phyloP scores from a whole-genome alignment of 225 moss, liverwort and hornwort genomes.

The Neckera pumila region DNA sequence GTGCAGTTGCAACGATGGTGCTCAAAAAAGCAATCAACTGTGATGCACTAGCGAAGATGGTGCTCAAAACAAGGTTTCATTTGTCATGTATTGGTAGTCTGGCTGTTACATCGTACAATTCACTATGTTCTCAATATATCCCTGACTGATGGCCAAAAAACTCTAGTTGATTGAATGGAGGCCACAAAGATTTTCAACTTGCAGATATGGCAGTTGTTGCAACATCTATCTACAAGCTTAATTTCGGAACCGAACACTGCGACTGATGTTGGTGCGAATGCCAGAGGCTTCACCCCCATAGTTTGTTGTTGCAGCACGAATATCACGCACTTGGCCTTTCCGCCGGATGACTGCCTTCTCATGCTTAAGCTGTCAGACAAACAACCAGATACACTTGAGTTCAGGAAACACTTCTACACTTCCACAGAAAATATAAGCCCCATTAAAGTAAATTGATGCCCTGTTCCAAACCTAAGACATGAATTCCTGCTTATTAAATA shows the following conservation, averaged over 20 bases:
- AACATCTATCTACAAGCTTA: background rate
- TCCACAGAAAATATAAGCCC: background rate
- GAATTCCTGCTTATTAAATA: background rate
- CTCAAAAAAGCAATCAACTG: background rate
- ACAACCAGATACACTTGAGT: background rate
- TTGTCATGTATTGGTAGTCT: background rate
- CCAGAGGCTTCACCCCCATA: conserved; percentile 89
- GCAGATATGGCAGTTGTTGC: background rate
- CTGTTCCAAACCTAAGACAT: background rate
- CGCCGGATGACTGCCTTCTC: conserved; percentile 84
- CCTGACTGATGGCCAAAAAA: background rate
- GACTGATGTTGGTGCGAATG: conserved; percentile 85
- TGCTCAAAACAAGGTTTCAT: background rate
- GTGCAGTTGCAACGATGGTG: background rate
- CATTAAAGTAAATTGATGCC: background rate
- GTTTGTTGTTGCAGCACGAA: conserved; percentile 48
- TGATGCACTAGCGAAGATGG: background rate
- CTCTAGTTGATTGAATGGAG: background rate
- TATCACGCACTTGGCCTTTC: conserved; percentile 78
- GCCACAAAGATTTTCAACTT: background rate
- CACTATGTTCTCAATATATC: background rate
- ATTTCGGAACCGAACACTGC: conserved; percentile 63
- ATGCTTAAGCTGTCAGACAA: conserved; percentile 67
- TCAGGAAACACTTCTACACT: background rate
- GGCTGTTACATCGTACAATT: background rate